phyloP scores from a whole-genome alignment of 352 stramenopile genomes.

The Blastocystis sp. region DNA sequence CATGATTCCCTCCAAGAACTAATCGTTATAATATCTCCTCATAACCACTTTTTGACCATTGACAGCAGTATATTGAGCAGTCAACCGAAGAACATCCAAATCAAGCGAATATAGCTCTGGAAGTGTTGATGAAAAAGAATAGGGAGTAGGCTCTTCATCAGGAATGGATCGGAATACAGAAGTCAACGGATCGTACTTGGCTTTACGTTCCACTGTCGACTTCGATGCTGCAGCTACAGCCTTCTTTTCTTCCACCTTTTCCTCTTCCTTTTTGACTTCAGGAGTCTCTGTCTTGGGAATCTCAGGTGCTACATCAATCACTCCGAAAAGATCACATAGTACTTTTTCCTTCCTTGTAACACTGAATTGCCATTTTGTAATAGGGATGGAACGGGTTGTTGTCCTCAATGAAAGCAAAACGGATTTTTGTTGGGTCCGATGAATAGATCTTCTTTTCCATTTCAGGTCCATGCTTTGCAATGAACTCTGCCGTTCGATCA shows the following conservation, averaged over 20 bases:
- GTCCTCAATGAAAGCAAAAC: slow-evolving; percentile 90
- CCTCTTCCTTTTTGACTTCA: slow-evolving; percentile 65
- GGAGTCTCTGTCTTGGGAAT: slow-evolving; percentile 63
- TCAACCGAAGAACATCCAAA: slow-evolving; percentile 93
- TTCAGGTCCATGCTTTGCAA: slow-evolving; percentile 89
- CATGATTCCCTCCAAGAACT: slow-evolving; percentile 86
- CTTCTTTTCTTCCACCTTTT: slow-evolving; percentile 59
- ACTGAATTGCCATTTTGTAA: slow-evolving; percentile 91
- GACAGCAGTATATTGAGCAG: slow-evolving; percentile 90
- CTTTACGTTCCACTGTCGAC: slow-evolving; percentile 29
- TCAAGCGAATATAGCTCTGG: slow-evolving; percentile 80
- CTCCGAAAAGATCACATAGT: not conserved
- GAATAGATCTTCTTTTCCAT: slow-evolving; percentile 90
- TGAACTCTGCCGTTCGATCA: slow-evolving; percentile 95
- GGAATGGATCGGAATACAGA: not conserved
- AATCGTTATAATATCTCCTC: slow-evolving; percentile 67
- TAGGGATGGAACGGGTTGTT: slow-evolving; percentile 92
- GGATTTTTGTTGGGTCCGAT: slow-evolving; percentile 82
- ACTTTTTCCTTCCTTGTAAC: slow-evolving; percentile 69
- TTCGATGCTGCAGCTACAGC: slow-evolving; percentile 1
- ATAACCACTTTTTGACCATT: slow-evolving; percentile 69
- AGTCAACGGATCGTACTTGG: slow-evolving; percentile 70
- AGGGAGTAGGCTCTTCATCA: not conserved
- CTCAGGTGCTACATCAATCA: not conserved
- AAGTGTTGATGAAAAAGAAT: slow-evolving; percentile 72